These are phyloP conservation scores for Violaceomyces palustris DNA, from an alignment of 1,284 basidiomycete genomes.

Conservation along the genomic window DNA sequence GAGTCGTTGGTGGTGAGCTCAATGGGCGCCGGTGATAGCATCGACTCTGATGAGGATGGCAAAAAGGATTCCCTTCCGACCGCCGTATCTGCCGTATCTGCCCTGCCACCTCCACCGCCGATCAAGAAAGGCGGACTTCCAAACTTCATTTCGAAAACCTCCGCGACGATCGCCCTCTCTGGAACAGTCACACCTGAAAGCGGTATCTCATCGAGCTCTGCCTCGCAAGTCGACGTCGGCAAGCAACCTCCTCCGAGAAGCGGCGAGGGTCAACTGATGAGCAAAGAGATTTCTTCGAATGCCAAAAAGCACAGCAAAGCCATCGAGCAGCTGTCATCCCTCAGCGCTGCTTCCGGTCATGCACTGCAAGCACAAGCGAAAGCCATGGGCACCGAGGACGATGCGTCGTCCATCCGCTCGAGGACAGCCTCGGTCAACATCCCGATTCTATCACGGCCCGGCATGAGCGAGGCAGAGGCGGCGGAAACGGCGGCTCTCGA, in stretches of 20 bases:
- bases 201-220: too few relatives aligned
- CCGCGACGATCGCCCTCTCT: conserved; percentile 26
- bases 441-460: conserved; percentile 5
- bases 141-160: conserved; percentile 19
- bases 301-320: too few relatives aligned
- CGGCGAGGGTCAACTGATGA: too few relatives aligned
- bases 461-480: conserved; percentile 21
- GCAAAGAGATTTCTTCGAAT: too few relatives aligned
- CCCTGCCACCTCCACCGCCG: neutral
- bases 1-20: too few relatives aligned
- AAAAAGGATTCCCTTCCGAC: too few relatives aligned
- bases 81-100: neutral
- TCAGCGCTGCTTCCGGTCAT: conserved; percentile 33
- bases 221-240: too few relatives aligned
- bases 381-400: neutral
- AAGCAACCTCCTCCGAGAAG: too few relatives aligned
- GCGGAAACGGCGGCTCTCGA: conserved; percentile 34
- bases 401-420: neutral
- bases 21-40: too few relatives aligned
- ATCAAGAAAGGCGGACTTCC: conserved; percentile 16
- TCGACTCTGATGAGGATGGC: neutral
- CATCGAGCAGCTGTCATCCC: conserved; percentile 31
- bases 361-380: conserved; percentile 9
- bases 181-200: conserved; percentile 24
- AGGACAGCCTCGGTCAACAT: neutral